These are phyloP conservation scores for Pseudopyrenochaeta lycopersici DNA, from an alignment of 2,329 filamentous ascomycete species.

Conservation along the genomic window DNA sequence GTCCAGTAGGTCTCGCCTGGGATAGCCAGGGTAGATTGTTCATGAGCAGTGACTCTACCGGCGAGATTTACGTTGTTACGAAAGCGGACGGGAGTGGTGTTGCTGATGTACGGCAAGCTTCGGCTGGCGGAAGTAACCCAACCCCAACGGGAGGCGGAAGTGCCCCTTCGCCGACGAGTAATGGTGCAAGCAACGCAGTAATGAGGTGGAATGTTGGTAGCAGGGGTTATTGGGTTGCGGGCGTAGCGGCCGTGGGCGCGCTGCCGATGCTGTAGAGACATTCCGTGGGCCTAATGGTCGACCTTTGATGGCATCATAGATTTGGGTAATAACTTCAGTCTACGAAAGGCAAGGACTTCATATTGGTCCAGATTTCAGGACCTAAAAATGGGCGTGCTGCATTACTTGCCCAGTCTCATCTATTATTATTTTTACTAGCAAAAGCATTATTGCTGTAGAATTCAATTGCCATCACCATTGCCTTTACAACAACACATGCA, in stretches of 20 bases:
- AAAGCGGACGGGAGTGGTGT: conserved; percentile 41
- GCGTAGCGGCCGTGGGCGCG: conserved; percentile 9
- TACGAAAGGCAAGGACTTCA: not conserved
- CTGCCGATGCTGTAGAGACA: not conserved
- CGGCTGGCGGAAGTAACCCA: conserved; percentile 20
- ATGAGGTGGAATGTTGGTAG: conserved; percentile 3
- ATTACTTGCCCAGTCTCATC: too few relatives aligned
- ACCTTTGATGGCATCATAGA: not conserved
- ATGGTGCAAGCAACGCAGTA: not conserved
- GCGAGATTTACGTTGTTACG: conserved; percentile 69
- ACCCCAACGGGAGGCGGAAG: conserved; percentile 14
- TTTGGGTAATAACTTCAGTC: not conserved
- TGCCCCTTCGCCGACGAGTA: conserved; percentile 11
- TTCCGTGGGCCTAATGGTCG: not conserved
- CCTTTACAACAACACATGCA: too few relatives aligned
- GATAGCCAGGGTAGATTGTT: conserved; percentile 64
- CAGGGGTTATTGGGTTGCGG: conserved; percentile 14
- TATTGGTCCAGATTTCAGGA: not conserved
- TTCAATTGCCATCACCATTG: too few relatives aligned
- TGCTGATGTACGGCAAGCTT: conserved; percentile 29
- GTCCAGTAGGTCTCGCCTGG: conserved; percentile 68
- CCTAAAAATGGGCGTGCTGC: too few relatives aligned
- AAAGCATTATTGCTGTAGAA: too few relatives aligned
- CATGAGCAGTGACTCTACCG: conserved; percentile 69
- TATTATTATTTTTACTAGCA: too few relatives aligned